phyloP scores from a whole-genome alignment of 1,284 basidiomycete genomes.

The Agaricales sp. region DNA sequence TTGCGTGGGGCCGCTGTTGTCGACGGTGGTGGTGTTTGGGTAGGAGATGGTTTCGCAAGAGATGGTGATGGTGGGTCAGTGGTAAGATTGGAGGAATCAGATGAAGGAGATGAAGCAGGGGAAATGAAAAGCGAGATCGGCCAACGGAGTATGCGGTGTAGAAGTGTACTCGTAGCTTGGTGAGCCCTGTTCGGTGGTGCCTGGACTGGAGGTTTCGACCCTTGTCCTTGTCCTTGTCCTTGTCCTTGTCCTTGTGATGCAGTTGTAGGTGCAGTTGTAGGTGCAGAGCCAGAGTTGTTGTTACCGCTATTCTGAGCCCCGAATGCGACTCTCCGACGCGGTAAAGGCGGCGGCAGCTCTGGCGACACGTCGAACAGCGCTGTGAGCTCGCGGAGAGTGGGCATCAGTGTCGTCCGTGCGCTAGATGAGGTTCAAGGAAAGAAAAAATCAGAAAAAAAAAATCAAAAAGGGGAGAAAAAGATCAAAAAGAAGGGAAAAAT shows the following conservation, averaged over 20 bases:
- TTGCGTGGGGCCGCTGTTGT: too few relatives aligned
- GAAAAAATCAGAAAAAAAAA: too few relatives aligned
- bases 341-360: conserved; percentile 40
- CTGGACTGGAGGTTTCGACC: not conserved
- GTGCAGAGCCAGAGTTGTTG: conserved; percentile 7
- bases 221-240: too few relatives aligned
- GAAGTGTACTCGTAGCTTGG: conserved; percentile 4
- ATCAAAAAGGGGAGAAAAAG: conserved; percentile 4
- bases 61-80: conserved; percentile 21
- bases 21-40: conserved; percentile 11
- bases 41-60: conserved; percentile 22
- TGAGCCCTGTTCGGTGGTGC: not conserved
- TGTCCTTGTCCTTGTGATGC: too few relatives aligned
- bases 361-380: conserved; percentile 55
- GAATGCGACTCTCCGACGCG: conserved; percentile 30
- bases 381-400: conserved; percentile 58
- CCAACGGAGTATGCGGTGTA: not conserved
- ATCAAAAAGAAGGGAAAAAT: not conserved
- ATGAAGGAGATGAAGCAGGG: too few relatives aligned
- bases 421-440: conserved; percentile 33
- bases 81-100: too few relatives aligned
- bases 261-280: too few relatives aligned
- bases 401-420: conserved; percentile 64
- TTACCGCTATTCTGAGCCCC: too few relatives aligned
- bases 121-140: too few relatives aligned